Conservation (phyloP, 345 rosid species). For the Camelina sativa region DNA sequence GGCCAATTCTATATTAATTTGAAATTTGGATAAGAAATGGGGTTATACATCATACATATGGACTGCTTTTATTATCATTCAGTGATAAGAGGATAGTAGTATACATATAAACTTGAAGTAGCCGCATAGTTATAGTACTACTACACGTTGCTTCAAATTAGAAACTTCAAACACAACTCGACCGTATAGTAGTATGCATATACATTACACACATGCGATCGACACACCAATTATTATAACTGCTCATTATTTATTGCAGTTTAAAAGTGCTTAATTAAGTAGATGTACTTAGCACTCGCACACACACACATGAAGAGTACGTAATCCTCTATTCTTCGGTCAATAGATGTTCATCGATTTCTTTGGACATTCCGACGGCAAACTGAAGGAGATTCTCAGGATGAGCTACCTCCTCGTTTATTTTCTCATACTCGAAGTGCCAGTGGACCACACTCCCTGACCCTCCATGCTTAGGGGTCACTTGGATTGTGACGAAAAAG, state of each 20-base stretch:
- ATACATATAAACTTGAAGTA: not conserved
- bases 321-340: conserved; percentile 6
- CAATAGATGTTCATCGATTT: conserved; percentile 37
- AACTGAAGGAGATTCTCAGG: conserved; percentile 37
- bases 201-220: not conserved
- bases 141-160: not conserved
- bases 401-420: conserved; percentile 37
- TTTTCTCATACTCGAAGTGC: conserved; percentile 43
- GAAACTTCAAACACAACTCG: not conserved
- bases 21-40: not conserved
- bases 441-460: conserved; percentile 32
- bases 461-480: conserved; percentile 15
- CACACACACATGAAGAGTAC: not conserved
- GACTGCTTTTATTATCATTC: not conserved
- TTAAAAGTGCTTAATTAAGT: not conserved
- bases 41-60: not conserved
- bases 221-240: not conserved
- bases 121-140: not conserved
- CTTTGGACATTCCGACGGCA: conserved; percentile 26
- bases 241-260: not conserved
- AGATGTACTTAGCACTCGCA: not conserved
- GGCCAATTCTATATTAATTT: not conserved
- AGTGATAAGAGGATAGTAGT: not conserved
- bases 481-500: not conserved
- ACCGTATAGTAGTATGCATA: not conserved